Evolutionary conservation across 129 eudicot genomes (phyloP), one percentile per base, ranked within the genome.

Genomic region (Kitagawia praeruptora): DNA sequence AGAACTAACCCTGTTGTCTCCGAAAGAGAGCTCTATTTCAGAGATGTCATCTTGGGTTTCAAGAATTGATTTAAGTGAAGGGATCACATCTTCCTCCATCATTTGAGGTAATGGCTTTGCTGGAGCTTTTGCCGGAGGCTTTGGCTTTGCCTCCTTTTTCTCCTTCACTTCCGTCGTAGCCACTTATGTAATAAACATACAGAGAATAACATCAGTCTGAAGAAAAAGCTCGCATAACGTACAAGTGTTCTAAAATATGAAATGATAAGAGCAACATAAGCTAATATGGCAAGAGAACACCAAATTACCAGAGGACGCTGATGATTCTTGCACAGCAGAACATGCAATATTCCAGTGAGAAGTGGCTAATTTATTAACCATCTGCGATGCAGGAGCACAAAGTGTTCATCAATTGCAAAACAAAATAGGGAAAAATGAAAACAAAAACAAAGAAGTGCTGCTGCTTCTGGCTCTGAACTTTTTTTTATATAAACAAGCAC

Each of bases 71-170:
- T 80, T 77, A 4, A 93, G 81, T 10, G 98, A 79, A 67, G 98
- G 98, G 77, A 93, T 93, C 18, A 93, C 90, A 75, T 93, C 98
- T 82, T 91, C 98, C 70, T 86, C 89, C 90, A 93, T 93, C 89
- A 91, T 76, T 93, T 88, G 84, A 74, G 95, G 95, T 71, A 93
- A 85, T 70, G 91, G 47, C 86, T 93, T 93, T 8, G 31, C 89
- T 4, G 94, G 85, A 25, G 94, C 94, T 82, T 93, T 91, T 15
- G 89, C 82, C 10, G 87, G 66, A 38, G 91, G 84, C 81, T 86
- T 86, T 15, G 86, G 86, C 86, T 87, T 70, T 11, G 91, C 85
- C 2, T 84, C 51, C 71, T 84, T 86, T 63, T 70, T 88, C 61
- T 81, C 92, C 79, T 91, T 91, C 31, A 90, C 61, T 83, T 93